phyloP scores from a whole-genome alignment of 768 basidiomycete species.

The Baorangia bicolor region DNA sequence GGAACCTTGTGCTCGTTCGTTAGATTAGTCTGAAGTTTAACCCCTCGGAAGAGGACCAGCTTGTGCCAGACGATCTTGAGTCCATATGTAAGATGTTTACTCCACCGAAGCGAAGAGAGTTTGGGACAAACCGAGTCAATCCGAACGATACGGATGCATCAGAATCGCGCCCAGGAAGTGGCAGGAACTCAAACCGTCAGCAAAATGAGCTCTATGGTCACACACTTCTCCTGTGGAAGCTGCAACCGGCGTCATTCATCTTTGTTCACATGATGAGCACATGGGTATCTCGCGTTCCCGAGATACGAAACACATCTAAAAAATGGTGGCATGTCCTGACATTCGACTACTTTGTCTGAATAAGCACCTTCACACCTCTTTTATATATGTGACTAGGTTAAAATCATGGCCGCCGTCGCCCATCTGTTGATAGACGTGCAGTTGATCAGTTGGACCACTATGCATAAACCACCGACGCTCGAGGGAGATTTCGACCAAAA shows the following conservation, averaged over 20 bases:
- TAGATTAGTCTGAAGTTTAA: background rate
- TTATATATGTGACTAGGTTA: background rate
- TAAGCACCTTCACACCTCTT: background rate
- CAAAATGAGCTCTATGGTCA: slow-evolving; percentile 14
- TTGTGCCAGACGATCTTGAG: background rate
- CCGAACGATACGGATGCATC: slow-evolving; percentile 14
- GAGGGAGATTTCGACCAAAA: background rate
- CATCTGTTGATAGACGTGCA: slow-evolving; percentile 19
- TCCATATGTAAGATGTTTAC: background rate
- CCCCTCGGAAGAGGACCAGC: background rate
- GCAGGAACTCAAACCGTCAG: slow-evolving; percentile 5
- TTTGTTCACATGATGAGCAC: background rate
- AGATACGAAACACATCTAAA: slow-evolving; percentile 4
- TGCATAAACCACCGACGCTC: background rate
- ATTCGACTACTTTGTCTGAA: background rate
- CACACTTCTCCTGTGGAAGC: slow-evolving; percentile 1
- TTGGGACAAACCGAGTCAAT: slow-evolving; percentile 6
- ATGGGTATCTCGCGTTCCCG: slow-evolving; percentile 4
- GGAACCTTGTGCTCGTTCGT: background rate
- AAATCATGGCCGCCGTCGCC: slow-evolving; percentile 1
- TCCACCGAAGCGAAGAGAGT: background rate
- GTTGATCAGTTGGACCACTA: slow-evolving; percentile 8
- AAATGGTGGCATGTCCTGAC: background rate
- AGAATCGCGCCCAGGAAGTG: slow-evolving; percentile 8
- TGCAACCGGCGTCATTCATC: background rate